Evolutionary conservation across 257 asterid genomes (phyloP).

Genomic region (Solanum pimpinellifolium): DNA sequence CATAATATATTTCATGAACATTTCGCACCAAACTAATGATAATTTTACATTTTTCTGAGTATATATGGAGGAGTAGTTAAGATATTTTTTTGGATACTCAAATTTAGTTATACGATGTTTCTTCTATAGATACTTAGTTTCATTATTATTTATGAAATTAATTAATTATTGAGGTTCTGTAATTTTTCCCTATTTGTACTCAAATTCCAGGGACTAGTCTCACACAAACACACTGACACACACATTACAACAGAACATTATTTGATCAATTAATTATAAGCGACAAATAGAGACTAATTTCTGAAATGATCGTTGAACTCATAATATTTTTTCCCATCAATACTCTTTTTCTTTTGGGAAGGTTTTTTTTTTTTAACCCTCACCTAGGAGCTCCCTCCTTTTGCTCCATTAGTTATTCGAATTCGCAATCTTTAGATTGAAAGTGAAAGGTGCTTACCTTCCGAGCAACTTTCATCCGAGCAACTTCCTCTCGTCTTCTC

Average conservation of each 20-base stretch:
- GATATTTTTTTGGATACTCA: neutral
- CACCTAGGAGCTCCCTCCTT: too few species aligned
- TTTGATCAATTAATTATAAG: neutral
- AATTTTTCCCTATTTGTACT: too few species aligned
- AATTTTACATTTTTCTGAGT: neutral
- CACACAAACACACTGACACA: neutral
- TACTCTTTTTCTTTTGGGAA: too few species aligned
- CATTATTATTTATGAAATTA: neutral
- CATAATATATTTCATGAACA: neutral
- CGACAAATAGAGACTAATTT: neutral
- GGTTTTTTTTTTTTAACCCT: too few species aligned
- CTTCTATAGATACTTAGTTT: neutral
- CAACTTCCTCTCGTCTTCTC: too few species aligned
- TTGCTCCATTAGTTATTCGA: too few species aligned
- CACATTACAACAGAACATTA: neutral
- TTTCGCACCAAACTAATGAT: neutral
- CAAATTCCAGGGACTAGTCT: neutral
- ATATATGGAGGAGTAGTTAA: neutral
- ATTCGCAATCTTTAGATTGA: rapidly evolving
- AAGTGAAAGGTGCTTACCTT: too few species aligned
- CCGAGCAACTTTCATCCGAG: too few species aligned
- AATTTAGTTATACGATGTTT: neutral
- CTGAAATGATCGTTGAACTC: neutral
- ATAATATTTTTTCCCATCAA: neutral
- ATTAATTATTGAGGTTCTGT: neutral